Evolutionary conservation across 257 asterid species (phyloP).

Genomic region (Linderniella brevidens): DNA sequence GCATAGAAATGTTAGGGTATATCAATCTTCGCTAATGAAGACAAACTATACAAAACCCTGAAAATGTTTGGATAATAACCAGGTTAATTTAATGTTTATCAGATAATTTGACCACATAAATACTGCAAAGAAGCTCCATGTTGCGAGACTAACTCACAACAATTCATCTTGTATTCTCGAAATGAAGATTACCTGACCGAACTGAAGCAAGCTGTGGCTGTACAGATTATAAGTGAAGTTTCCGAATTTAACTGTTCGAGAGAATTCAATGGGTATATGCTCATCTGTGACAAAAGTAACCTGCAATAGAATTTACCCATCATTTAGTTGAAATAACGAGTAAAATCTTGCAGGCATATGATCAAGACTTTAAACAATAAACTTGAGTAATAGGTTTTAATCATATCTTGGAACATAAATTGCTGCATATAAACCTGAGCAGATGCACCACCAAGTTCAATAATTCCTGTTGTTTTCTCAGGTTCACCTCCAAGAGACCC

Average conservation of each 20-base stretch:
- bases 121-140: slow-evolving; percentile 1
- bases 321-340: no score
- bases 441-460: slow-evolving; percentile 99
- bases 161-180: neutral
- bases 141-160: neutral
- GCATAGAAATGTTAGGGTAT: no score
- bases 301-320: slow-evolving; percentile 18
- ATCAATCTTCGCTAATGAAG: no score
- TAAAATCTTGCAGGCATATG: no score
- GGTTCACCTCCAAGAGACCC: slow-evolving; percentile 91
- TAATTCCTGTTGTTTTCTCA: slow-evolving; percentile 71
- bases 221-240: slow-evolving; percentile 67
- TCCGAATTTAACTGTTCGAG: slow-evolving; percentile 45
- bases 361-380: no score
- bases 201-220: slow-evolving; percentile 95
- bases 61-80: no score
- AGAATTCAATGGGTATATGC: slow-evolving; percentile 58
- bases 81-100: no score
- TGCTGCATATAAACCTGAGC: slow-evolving; percentile 49
- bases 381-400: no score
- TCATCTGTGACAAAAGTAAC: slow-evolving; percentile 73
- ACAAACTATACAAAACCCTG: no score
- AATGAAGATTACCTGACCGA: slow-evolving; percentile 68
- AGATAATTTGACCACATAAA: neutral
- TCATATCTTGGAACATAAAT: neutral